These are phyloP conservation scores for Blastosporella zonata DNA, from an alignment of 1,284 basidiomycete genomes.

Conservation along the genomic window DNA sequence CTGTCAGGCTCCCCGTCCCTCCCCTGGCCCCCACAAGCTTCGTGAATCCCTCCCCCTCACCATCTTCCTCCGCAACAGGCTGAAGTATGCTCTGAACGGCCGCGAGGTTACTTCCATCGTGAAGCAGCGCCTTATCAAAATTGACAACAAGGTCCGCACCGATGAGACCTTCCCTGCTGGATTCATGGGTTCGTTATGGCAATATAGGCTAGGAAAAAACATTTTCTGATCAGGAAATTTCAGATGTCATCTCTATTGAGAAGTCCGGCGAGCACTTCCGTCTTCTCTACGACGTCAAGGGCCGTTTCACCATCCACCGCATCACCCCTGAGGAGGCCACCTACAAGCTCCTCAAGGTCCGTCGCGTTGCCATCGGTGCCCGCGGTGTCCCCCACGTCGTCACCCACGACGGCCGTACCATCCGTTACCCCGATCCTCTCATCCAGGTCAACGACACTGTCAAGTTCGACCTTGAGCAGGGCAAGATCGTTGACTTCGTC, in stretches of 20 bases:
- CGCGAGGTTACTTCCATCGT: conserved; percentile 96
- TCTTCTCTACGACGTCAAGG: conserved; percentile 98
- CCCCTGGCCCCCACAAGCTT: conserved; percentile 98
- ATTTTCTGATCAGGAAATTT: conserved; percentile 7
- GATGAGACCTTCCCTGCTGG: conserved; percentile 97
- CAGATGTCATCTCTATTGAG: conserved; percentile 96
- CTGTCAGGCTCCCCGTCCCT: conserved; percentile 86
- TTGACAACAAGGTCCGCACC: conserved; percentile 98
- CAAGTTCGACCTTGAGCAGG: conserved; percentile 94
- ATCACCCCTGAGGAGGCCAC: conserved; percentile 97
- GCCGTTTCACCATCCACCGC: conserved; percentile 99
- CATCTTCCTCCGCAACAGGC: conserved; percentile 97
- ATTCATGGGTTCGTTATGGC: conserved; percentile 81
- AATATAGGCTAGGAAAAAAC: neutral
- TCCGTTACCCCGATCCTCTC: conserved; percentile 96
- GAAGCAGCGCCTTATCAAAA: conserved; percentile 96
- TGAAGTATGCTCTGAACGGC: conserved; percentile 98
- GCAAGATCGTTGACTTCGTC: conserved; percentile 93
- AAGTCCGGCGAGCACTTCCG: conserved; percentile 99
- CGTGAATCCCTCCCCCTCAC: conserved; percentile 94
- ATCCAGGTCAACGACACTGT: conserved; percentile 98
- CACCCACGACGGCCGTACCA: conserved; percentile 99
- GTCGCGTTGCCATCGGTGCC: conserved; percentile 87
- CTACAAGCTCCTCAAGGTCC: conserved; percentile 99
- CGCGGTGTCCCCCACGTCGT: conserved; percentile 97